These are phyloP conservation scores for Colletotrichum musae DNA, from an alignment of 2,329 filamentous ascomycete species.

Conservation along the genomic window DNA sequence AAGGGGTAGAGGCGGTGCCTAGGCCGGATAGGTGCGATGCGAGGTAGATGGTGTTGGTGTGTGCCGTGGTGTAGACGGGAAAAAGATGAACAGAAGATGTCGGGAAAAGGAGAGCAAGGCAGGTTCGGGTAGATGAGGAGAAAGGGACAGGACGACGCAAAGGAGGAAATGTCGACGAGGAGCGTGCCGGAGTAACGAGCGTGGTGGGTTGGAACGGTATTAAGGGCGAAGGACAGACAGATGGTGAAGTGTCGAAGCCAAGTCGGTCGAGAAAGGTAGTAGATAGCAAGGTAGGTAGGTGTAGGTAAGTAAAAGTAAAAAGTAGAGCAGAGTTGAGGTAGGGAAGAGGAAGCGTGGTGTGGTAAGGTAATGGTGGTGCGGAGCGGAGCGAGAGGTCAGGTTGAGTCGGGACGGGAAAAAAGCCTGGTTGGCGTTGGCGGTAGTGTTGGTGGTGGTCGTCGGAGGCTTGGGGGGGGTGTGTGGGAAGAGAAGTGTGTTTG, in stretches of 20 bases:
- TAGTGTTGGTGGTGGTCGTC: constrained; percentile 29
- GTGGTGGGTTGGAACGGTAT: constrained; percentile 33
- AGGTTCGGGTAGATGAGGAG: constrained; percentile 1
- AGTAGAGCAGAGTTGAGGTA: constrained; percentile 24
- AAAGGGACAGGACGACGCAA: constrained; percentile 7
- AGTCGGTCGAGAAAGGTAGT: constrained; percentile 2
- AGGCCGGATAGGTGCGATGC: no score
- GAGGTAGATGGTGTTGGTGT: background rate
- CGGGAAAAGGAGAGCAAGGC: constrained; percentile 14
- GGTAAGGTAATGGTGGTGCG: constrained; percentile 6
- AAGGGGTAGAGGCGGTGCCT: background rate
- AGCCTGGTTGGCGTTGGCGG: constrained; percentile 5
- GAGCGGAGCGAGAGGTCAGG: constrained; percentile 26
- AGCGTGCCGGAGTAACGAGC: constrained; percentile 36
- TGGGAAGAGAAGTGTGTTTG: constrained; percentile 31
- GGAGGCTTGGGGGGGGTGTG: constrained; percentile 23
- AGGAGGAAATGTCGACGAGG: background rate
- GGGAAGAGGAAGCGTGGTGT: constrained; percentile 10
- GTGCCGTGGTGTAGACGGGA: constrained; percentile 3
- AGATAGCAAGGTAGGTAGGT: constrained; percentile 13
- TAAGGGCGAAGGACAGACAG: constrained; percentile 17
- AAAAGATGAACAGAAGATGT: background rate
- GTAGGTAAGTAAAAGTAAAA: constrained; percentile 21
- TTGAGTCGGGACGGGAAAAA: constrained; percentile 28
- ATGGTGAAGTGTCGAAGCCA: background rate